A percentile compares a stretch with the other conserved stretches of the same genome.
Evolutionary conservation across 129 eudicot genomes (phyloP).

Genomic region (Apium graveolens): DNA sequence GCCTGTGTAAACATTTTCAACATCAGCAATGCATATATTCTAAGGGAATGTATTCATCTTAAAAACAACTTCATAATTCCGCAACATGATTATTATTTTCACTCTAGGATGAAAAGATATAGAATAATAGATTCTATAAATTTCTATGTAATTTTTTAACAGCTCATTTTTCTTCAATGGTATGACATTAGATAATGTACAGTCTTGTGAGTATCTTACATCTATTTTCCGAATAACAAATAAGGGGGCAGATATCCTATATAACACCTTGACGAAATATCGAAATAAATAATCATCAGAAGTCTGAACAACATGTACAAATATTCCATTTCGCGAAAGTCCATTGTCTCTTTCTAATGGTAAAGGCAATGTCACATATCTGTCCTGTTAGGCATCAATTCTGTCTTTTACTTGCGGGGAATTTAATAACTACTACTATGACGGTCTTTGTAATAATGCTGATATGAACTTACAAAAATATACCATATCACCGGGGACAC

Average conservation of each 20-base stretch:
- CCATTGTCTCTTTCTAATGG: neutral
- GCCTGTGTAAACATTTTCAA: slow-evolving; percentile 35
- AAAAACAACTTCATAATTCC: neutral
- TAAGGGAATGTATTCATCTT: neutral
- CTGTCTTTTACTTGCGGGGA: neutral
- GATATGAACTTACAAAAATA: neutral
- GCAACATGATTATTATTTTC: neutral
- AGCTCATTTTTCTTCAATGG: neutral
- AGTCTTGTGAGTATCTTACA: neutral
- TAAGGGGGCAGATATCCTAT: neutral
- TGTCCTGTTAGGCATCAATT: neutral
- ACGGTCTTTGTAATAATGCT: neutral
- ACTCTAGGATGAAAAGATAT: neutral
- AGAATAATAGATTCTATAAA: neutral
- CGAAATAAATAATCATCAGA: neutral
- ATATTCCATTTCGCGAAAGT: neutral
- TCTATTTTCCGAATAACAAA: neutral
- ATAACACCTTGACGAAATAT: too few species aligned
- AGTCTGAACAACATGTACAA: neutral
- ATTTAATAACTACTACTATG: neutral
- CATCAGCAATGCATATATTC: neutral
- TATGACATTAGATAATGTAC: neutral
- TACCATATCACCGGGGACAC: neutral
- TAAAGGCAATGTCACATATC: neutral
- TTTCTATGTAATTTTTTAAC: neutral